phyloP scores from a whole-genome alignment of 768 basidiomycete genomes.

The Macrolepiota fuliginosa region DNA sequence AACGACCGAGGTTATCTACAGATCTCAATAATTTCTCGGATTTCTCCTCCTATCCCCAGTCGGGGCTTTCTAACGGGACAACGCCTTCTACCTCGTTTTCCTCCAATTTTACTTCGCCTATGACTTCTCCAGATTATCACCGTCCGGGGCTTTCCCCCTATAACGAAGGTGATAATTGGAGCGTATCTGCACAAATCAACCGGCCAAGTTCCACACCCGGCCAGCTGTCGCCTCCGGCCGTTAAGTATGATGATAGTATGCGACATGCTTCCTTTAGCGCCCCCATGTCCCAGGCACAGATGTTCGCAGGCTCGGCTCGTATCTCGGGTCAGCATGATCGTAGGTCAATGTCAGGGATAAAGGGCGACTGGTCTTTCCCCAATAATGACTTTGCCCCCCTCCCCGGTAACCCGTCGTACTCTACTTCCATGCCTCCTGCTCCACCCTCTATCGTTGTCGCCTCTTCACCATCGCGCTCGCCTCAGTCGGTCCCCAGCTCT shows the following conservation, averaged over 20 bases:
- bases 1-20: conserved; percentile 42
- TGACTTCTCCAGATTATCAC: conserved; percentile 46
- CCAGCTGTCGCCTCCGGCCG: conserved; percentile 48
- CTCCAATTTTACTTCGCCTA: conserved; percentile 45
- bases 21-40: conserved; percentile 42
- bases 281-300: conserved; percentile 54
- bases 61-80: conserved; percentile 49
- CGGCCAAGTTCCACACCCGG: conserved; percentile 69
- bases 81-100: conserved; percentile 51
- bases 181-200: conserved; percentile 51
- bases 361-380: conserved; percentile 73
- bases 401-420: conserved; percentile 32
- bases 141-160: conserved; percentile 43
- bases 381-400: conserved; percentile 55
- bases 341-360: conserved; percentile 53
- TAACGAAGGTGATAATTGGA: conserved; percentile 55
- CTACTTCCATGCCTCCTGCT: conserved; percentile 44
- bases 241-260: conserved; percentile 70
- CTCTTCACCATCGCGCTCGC: conserved; percentile 52
- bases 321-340: conserved; percentile 71
- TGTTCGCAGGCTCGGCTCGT: conserved; percentile 67
- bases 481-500: conserved; percentile 48
- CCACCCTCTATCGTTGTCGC: conserved; percentile 41
- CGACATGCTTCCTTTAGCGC: conserved; percentile 69
- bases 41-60: conserved; percentile 46